phyloP scores from a whole-genome alignment of 176 grass and related monocot genomes.

The Paspalum vaginatum region DNA sequence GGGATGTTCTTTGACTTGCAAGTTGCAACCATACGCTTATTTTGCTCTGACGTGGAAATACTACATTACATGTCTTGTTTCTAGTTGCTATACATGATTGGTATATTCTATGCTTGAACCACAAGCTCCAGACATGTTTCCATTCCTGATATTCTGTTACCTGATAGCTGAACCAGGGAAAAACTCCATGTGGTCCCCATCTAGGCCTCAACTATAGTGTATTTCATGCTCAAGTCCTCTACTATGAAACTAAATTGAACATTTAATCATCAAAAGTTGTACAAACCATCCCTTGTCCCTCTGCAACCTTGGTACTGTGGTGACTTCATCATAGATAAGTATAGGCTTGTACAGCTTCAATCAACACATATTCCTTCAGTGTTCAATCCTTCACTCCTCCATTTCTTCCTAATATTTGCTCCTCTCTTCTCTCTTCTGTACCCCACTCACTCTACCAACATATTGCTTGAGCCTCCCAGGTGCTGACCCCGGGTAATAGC shows the following conservation, averaged over 20 bases:
- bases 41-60: slow-evolving; percentile 7
- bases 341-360: neutral
- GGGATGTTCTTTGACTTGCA: neutral
- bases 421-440: neutral
- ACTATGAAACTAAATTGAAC: neutral
- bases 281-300: neutral
- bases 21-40: slow-evolving; percentile 7
- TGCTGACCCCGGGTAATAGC: neutral
- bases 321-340: neutral
- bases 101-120: neutral
- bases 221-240: neutral
- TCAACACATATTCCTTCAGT: neutral
- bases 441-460: neutral
- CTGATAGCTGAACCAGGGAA: neutral
- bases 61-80: neutral
- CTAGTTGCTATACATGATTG: neutral
- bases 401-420: neutral
- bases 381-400: neutral
- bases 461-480: neutral
- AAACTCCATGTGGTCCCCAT: neutral
- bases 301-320: neutral
- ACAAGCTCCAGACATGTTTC: neutral
- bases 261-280: neutral
- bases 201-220: neutral
- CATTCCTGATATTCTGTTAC: neutral